These are phyloP conservation scores for Cymbidium sinense DNA, from an alignment of 106 monocot genomes.

Conservation along the genomic window DNA sequence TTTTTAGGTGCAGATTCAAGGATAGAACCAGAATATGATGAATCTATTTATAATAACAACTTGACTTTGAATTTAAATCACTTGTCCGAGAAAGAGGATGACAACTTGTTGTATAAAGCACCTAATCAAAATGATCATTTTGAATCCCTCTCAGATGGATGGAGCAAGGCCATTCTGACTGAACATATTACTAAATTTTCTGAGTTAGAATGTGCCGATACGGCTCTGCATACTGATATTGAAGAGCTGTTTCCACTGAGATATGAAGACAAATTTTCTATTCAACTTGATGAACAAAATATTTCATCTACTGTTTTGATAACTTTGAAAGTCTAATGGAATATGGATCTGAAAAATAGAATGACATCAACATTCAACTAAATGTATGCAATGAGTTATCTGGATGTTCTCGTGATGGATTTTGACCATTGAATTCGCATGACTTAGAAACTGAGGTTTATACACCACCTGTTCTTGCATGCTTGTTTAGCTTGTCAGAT, in stretches of 20 bases:
- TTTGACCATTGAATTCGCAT: slow-evolving; percentile 1
- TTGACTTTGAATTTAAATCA: neutral
- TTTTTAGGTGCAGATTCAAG: neutral
- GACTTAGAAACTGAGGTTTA: neutral
- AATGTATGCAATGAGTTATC: neutral
- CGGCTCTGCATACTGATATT: neutral
- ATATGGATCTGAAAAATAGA: neutral
- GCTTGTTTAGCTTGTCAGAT: neutral
- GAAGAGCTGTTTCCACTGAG: neutral
- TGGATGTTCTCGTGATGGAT: neutral
- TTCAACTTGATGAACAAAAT: neutral
- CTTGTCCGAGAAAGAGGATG: slow-evolving; percentile 2
- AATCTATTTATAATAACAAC: neutral
- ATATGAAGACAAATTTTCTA: neutral
- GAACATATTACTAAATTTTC: neutral
- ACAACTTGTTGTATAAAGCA: neutral
- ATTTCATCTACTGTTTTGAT: neutral
- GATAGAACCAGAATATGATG: neutral
- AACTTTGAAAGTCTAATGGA: neutral
- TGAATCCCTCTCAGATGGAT: neutral
- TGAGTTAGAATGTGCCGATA: neutral
- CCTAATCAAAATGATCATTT: neutral
- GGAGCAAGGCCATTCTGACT: neutral
- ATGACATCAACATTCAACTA: neutral
- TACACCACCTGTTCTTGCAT: neutral